phyloP scores from a whole-genome alignment of 2,329 filamentous ascomycete genomes.

The Arachnomyces sp. region DNA sequence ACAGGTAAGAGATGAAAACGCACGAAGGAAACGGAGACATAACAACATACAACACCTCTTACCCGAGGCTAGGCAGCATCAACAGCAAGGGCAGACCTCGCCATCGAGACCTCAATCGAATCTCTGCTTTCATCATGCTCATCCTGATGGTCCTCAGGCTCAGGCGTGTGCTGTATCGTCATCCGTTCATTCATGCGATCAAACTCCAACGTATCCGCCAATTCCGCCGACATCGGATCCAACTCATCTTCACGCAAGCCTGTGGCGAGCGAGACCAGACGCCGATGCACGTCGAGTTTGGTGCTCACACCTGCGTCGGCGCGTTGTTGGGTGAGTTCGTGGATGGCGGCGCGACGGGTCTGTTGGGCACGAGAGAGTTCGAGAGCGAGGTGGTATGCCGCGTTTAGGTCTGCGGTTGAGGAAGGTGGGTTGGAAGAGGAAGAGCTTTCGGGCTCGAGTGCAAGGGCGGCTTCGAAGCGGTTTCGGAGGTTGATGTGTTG shows the following conservation, averaged over 20 bases:
- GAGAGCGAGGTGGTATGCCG: constrained; percentile 24
- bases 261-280: constrained; percentile 40
- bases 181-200: constrained; percentile 33
- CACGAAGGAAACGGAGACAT: no score
- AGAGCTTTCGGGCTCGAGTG: no score
- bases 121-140: constrained; percentile 14
- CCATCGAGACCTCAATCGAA: constrained; percentile 19
- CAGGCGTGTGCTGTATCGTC: constrained; percentile 20
- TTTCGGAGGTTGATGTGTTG: constrained; percentile 32
- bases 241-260: constrained; percentile 41
- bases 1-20: no score
- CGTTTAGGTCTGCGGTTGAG: constrained; percentile 24
- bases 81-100: constrained; percentile 24
- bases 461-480: constrained; percentile 16
- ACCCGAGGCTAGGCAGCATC: constrained; percentile 14
- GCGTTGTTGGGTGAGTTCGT: constrained; percentile 37
- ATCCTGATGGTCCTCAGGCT: constrained; percentile 18
- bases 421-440: constrained; percentile 7
- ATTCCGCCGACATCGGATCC: constrained; percentile 40
- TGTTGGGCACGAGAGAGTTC: constrained; percentile 28
- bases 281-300: constrained; percentile 40
- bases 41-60: no score
- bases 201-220: constrained; percentile 39
- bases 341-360: constrained; percentile 27
- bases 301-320: constrained; percentile 39